These are phyloP conservation scores for Pestalotiopsis fici DNA, from an alignment of 2,329 filamentous ascomycete genomes.

Conservation along the genomic window DNA sequence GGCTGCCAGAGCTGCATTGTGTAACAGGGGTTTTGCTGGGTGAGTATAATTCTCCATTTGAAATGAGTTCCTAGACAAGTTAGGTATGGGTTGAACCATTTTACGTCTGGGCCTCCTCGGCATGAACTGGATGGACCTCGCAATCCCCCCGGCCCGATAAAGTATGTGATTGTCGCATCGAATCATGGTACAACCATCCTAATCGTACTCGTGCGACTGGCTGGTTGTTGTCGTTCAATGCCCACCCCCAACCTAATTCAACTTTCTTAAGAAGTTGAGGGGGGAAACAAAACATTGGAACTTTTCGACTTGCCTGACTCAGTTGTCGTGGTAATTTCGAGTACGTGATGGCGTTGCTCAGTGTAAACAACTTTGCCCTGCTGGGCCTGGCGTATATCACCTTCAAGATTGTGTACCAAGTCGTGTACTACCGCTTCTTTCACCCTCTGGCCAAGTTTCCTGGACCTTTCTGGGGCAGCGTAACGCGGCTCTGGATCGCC, in stretches of 20 bases:
- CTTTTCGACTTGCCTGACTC: background rate
- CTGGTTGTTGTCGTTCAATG: too few relatives aligned
- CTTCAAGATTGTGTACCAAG: conserved; percentile 40
- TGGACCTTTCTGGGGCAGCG: conserved; percentile 54
- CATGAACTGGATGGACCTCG: background rate
- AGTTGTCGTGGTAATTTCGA: background rate
- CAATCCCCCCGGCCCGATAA: background rate
- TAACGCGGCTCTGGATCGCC: conserved; percentile 55
- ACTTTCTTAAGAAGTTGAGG: background rate
- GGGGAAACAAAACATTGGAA: background rate
- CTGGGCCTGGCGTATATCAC: conserved; percentile 33
- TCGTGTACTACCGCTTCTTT: conserved; percentile 51
- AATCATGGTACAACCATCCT: background rate
- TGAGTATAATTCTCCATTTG: background rate
- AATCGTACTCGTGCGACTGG: background rate
- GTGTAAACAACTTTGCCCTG: conserved; percentile 32
- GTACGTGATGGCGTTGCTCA: conserved; percentile 34
- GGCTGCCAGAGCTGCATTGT: background rate
- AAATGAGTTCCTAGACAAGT: background rate
- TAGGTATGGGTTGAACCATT: background rate
- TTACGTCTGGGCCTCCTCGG: background rate
- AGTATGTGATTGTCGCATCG: background rate
- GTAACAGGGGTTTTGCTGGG: background rate
- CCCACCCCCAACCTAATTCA: background rate
- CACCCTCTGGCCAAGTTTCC: conserved; percentile 54